Percentiles rank a stretch among this genome's conserved stretches.
These are phyloP conservation scores for Tephrocybe rancida DNA, from an alignment of 768 basidiomycete species.

Conservation along the genomic window DNA sequence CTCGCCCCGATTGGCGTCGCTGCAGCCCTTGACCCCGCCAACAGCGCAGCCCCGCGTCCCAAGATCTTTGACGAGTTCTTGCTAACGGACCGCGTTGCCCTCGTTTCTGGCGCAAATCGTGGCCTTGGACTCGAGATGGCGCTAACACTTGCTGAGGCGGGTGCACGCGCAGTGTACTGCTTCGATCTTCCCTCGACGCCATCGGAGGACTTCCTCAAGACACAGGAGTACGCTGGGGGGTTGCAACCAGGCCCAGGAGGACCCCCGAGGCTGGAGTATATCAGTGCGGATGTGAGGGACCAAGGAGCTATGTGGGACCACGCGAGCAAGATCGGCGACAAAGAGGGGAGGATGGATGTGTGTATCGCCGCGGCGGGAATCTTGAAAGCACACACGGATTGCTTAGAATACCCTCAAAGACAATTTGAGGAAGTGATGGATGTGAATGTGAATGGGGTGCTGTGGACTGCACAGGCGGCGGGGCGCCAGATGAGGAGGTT, in stretches of 20 bases:
- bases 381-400: conserved; percentile 57
- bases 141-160: conserved; percentile 70
- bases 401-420: conserved; percentile 64
- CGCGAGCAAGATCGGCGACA: conserved; percentile 60
- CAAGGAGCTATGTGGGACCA: conserved; percentile 61
- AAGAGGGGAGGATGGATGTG: conserved; percentile 72
- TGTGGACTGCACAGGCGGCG: conserved; percentile 53
- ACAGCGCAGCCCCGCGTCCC: conserved; percentile 33
- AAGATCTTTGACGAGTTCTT: conserved; percentile 65
- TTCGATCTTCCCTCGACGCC: conserved; percentile 61
- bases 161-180: conserved; percentile 70
- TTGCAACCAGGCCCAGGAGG: conserved; percentile 44
- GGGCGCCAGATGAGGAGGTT: conserved; percentile 49
- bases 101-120: conserved; percentile 66
- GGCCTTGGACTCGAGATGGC: conserved; percentile 88
- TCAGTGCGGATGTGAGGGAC: conserved; percentile 64
- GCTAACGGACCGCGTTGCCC: conserved; percentile 55
- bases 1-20: conserved; percentile 63
- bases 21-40: conserved; percentile 35
- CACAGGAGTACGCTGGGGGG: conserved; percentile 50
- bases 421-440: conserved; percentile 64
- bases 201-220: conserved; percentile 58
- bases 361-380: conserved; percentile 82
- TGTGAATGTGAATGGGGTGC: conserved; percentile 52
- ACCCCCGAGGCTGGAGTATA: conserved; percentile 54